Conservation (phyloP, 2,329 filamentous ascomycete species). For the Neonectria faginata region DNA sequence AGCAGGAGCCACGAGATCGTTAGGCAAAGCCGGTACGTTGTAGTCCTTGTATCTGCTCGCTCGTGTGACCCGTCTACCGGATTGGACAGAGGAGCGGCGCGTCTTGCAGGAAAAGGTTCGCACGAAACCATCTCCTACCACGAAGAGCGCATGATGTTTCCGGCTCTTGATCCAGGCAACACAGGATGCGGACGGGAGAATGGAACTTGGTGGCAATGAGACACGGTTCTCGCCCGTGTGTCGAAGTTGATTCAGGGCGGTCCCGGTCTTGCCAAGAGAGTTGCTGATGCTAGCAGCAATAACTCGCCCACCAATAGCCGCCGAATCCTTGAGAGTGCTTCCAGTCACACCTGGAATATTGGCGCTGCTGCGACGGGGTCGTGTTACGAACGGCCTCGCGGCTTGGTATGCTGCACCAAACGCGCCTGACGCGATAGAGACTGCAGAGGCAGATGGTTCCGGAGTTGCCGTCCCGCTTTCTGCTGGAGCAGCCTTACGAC, state of each 20-base stretch:
- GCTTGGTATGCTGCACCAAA: constrained; percentile 77
- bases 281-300: constrained; percentile 80
- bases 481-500: constrained; percentile 58
- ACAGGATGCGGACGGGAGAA: constrained; percentile 67
- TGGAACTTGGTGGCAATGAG: constrained; percentile 70
- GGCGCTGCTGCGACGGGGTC: constrained; percentile 64
- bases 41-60: constrained; percentile 73
- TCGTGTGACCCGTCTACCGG: constrained; percentile 64
- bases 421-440: constrained; percentile 77
- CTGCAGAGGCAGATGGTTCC: constrained; percentile 65
- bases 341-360: constrained; percentile 51
- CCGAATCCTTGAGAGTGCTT: constrained; percentile 66
- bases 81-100: constrained; percentile 65
- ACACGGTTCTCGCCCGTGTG: constrained; percentile 82
- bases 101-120: constrained; percentile 72
- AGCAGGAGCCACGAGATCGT: constrained; percentile 67
- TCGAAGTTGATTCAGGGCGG: constrained; percentile 75
- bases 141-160: constrained; percentile 71
- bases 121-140: constrained; percentile 74
- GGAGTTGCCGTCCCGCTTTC: constrained; percentile 61
- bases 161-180: constrained; percentile 74
- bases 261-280: constrained; percentile 79
- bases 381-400: constrained; percentile 69
- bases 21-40: constrained; percentile 72
- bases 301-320: constrained; percentile 77